Evolutionary conservation across 345 rosid genomes (phyloP).

Genomic region (Mallotus nudiflorus): DNA sequence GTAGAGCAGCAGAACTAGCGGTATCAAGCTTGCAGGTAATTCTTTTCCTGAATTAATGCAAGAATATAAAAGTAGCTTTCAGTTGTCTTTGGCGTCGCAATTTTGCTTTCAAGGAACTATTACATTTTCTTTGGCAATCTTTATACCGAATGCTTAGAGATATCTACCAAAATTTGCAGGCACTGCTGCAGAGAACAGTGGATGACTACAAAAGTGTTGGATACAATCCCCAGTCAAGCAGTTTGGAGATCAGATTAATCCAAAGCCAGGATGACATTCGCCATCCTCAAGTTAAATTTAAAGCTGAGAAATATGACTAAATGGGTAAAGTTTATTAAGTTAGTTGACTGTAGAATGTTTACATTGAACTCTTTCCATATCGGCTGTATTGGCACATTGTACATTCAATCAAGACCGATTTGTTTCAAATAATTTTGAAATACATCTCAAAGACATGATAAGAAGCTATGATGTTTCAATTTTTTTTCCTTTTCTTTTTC

Average conservation of each 20-base stretch:
- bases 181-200: conserved; percentile 70
- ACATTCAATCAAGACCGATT: too few relatives aligned
- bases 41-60: not conserved
- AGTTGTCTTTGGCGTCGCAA: too few relatives aligned
- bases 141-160: too few relatives aligned
- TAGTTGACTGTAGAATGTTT: not conserved
- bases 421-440: too few relatives aligned
- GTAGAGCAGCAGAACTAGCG: conserved; percentile 89
- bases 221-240: conserved; percentile 65
- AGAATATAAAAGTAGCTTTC: not conserved
- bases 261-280: conserved; percentile 94
- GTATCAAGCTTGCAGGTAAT: conserved; percentile 96
- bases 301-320: conserved; percentile 52
- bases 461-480: too few relatives aligned
- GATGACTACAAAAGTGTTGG: conserved; percentile 63
- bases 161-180: conserved; percentile 43
- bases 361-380: not conserved
- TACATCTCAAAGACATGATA: too few relatives aligned
- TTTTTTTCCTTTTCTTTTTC: too few relatives aligned
- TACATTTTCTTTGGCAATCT: too few relatives aligned
- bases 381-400: too few relatives aligned
- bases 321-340: not conserved
- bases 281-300: conserved; percentile 55
- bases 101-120: too few relatives aligned
- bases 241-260: conserved; percentile 87